Conservation (phyloP, 2,329 filamentous ascomycete species). For the Exophiala sideris region DNA sequence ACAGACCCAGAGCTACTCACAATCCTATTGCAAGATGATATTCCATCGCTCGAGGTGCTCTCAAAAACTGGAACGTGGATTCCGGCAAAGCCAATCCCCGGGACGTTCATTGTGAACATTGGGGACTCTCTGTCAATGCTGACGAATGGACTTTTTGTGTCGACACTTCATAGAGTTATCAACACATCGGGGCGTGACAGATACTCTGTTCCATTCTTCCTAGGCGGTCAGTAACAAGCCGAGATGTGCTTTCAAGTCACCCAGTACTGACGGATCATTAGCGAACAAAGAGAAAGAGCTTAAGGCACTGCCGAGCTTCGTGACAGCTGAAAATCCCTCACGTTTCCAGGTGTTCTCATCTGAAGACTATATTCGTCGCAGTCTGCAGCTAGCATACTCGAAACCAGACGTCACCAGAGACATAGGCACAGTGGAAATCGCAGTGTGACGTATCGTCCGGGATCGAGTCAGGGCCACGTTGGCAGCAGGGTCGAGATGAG, state of each 20-base stretch:
- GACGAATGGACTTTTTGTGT: conserved; percentile 49
- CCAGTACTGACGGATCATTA: conserved; percentile 1
- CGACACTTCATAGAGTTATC: conserved; percentile 55
- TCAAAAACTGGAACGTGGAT: conserved; percentile 41
- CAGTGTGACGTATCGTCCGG: too few relatives aligned
- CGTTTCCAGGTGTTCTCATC: conserved; percentile 17
- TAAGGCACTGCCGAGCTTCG: conserved; percentile 12
- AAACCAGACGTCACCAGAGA: conserved; percentile 8
- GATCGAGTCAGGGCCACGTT: too few relatives aligned
- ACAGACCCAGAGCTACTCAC: conserved; percentile 55
- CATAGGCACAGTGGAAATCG: too few relatives aligned
- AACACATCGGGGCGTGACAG: conserved; percentile 32
- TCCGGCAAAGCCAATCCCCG: conserved; percentile 39
- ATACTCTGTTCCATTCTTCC: conserved; percentile 57
- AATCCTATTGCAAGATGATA: conserved; percentile 53
- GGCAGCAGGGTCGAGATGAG: too few relatives aligned
- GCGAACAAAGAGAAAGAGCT: conserved; percentile 21
- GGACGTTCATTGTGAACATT: conserved; percentile 49
- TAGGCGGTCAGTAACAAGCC: conserved; percentile 48
- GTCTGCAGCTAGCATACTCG: conserved; percentile 16
- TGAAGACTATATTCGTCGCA: conserved; percentile 18
- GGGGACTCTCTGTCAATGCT: conserved; percentile 50
- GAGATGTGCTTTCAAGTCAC: too few relatives aligned
- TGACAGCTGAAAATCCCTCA: conserved; percentile 14
- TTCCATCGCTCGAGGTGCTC: conserved; percentile 51